Evolutionary conservation across 1,284 basidiomycete genomes (phyloP), one percentile per base, ranked within the genome.

Genomic region (Filobasidium uniguttulatum): DNA sequence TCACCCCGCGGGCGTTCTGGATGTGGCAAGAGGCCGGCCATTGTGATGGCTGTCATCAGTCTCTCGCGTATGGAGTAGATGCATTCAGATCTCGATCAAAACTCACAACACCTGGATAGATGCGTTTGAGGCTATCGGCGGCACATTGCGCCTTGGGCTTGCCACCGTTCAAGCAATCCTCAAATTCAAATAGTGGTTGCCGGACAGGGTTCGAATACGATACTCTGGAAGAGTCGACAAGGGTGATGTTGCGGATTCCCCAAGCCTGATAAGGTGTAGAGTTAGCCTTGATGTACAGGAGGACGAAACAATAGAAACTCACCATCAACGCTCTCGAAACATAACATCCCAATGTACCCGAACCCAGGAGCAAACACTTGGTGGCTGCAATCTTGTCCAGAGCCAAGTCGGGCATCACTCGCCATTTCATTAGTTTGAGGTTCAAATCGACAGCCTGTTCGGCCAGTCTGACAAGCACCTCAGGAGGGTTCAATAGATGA

Each of bases 131-230:
- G 23, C 78, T 73, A n/a, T 79, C 83, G 0, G 93, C 91, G 0
- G 94, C 94, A 57, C 86, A 87, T 48, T 80, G 79, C 0, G 93
- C 93, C 66, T 98, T 99, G 6, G 84, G 83, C 65, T 85, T 87
- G 1, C 90, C 93, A 0, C 91, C 91, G 44, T 87, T 73, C n/a
- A 96, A 66, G 56, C 89, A 96, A 63, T 98, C 93, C 50, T 82
- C 80, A 60, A 96, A 97, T 59, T 89, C 84, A 62, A 97, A 98
- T 8, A 98, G 72, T 2, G 94, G 93, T 64, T 98, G 94, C 31
- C 93, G 77, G 20, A 96, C 93, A 0, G 93, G 93, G 66, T 97
- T 97, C 9, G 89, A 96, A 68, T 89, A 98, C 0, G 89, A 93
- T 1, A 98, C 91, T 23, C 76, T 79, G 0, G 82, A 79, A 2